phyloP scores from a whole-genome alignment of 2,329 filamentous ascomycete genomes.

The Chaetomiaceae sp. region DNA sequence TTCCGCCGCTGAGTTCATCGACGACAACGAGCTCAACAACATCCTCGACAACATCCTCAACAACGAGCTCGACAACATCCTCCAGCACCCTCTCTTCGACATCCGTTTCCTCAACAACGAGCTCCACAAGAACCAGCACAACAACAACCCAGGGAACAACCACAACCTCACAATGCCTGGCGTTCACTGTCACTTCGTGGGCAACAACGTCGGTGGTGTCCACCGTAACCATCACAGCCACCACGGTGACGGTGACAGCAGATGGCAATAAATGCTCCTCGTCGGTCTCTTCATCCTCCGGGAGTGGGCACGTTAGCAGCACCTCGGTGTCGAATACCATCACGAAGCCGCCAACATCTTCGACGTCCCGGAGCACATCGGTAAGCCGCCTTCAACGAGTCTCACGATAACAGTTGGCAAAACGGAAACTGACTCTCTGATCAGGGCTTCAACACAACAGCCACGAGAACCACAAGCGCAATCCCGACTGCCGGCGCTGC shows the following conservation, averaged over 20 bases:
- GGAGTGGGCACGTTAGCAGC: neutral
- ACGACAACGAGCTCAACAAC: slow-evolving; percentile 2
- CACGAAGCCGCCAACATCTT: neutral
- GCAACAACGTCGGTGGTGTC: slow-evolving; percentile 15
- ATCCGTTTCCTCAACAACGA: neutral
- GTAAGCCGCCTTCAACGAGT: neutral
- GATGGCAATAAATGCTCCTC: neutral
- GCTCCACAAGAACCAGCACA: neutral
- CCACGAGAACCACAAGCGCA: neutral
- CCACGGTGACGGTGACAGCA: slow-evolving; percentile 13
- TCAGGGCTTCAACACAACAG: neutral
- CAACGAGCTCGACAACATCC: neutral
- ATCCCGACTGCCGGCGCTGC: neutral
- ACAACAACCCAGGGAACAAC: neutral
- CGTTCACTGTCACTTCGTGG: slow-evolving; percentile 15
- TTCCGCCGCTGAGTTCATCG: neutral
- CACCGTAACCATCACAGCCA: slow-evolving; percentile 8
- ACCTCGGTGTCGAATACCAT: neutral
- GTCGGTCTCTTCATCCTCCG: neutral
- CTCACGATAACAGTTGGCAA: too few relatives aligned
- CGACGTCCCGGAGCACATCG: neutral
- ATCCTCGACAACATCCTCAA: neutral
- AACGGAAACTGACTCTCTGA: neutral
- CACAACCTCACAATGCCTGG: slow-evolving; percentile 1
- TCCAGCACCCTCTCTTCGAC: neutral